phyloP scores from a whole-genome alignment of 768 basidiomycete genomes.

The Exsudoporus frostii region DNA sequence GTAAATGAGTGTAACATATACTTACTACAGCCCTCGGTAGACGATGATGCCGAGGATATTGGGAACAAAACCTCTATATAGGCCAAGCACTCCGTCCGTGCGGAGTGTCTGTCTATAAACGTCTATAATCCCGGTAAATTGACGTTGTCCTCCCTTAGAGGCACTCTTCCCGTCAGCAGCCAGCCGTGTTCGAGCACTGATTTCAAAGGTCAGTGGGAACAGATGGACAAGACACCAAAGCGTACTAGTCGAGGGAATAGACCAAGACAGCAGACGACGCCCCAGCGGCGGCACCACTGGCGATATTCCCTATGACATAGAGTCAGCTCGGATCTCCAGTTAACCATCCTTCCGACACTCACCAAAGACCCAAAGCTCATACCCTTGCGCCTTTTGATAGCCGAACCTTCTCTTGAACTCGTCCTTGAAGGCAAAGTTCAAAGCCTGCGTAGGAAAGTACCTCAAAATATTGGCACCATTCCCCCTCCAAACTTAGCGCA shows the following conservation, averaged over 20 bases:
- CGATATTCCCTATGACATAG: slow-evolving; percentile 34
- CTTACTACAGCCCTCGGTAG: slow-evolving; percentile 45
- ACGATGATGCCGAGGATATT: slow-evolving; percentile 41
- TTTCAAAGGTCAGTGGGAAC: neutral
- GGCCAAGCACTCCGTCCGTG: slow-evolving; percentile 39
- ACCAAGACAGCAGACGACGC: slow-evolving; percentile 42
- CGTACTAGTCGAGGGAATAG: slow-evolving; percentile 45
- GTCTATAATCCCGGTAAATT: slow-evolving; percentile 40
- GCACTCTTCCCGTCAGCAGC: slow-evolving; percentile 39
- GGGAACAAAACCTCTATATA: slow-evolving; percentile 43
- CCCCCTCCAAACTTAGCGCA: slow-evolving; percentile 39
- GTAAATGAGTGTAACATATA: neutral
- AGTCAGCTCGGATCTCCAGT: neutral
- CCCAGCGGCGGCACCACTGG: slow-evolving; percentile 43
- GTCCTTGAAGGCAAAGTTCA: slow-evolving; percentile 50
- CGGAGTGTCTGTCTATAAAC: slow-evolving; percentile 43
- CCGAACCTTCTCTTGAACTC: slow-evolving; percentile 38
- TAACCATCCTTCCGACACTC: neutral
- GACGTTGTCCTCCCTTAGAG: slow-evolving; percentile 37
- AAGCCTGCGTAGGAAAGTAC: slow-evolving; percentile 46
- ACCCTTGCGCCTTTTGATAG: slow-evolving; percentile 37
- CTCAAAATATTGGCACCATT: slow-evolving; percentile 43
- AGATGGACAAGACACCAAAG: neutral
- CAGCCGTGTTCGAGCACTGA: slow-evolving; percentile 41
- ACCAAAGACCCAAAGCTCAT: slow-evolving; percentile 36